These are phyloP conservation scores for Withania somnifera DNA, from an alignment of 305 asterid species.

Conservation along the genomic window DNA sequence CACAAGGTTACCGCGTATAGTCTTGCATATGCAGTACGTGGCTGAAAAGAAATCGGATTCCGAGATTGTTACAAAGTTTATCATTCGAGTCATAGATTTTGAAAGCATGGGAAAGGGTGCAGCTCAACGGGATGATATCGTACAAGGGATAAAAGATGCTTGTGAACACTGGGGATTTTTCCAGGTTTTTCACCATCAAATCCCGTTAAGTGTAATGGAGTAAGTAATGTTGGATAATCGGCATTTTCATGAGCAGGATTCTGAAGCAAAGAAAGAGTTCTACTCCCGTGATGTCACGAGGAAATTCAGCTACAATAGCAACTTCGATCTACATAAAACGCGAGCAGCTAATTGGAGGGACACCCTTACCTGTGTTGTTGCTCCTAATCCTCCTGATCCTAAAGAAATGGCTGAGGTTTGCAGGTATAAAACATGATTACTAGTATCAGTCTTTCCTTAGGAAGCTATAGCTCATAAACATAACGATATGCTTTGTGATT, in stretches of 20 bases:
- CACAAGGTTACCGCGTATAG: constrained; percentile 13
- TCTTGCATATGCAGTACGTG: neutral
- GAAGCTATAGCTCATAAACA: no score
- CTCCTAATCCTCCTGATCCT: constrained; percentile 10
- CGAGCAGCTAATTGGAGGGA: constrained; percentile 21
- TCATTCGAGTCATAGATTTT: constrained; percentile 33
- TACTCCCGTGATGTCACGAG: neutral
- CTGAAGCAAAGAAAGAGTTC: constrained; percentile 9
- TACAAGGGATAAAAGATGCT: constrained; percentile 13
- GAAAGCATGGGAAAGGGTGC: constrained; percentile 1
- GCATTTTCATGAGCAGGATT: constrained; percentile 21
- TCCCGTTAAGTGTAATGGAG: constrained; percentile 9
- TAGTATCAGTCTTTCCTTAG: neutral
- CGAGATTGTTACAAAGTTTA: neutral
- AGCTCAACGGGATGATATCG: constrained; percentile 6
- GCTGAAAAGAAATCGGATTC: neutral
- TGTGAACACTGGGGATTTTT: constrained; percentile 29
- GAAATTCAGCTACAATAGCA: constrained; percentile 7
- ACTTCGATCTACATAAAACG: constrained; percentile 6
- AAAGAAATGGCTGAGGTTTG: constrained; percentile 17
- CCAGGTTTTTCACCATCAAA: constrained; percentile 26
- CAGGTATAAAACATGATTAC: constrained; percentile 8
- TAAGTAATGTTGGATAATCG: constrained; percentile 6
- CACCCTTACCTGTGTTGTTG: constrained; percentile 2
- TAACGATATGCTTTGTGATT: neutral